Evolutionary conservation across 139 green algal species (phyloP).

Genomic region (Spirogloea muscicola): DNA sequence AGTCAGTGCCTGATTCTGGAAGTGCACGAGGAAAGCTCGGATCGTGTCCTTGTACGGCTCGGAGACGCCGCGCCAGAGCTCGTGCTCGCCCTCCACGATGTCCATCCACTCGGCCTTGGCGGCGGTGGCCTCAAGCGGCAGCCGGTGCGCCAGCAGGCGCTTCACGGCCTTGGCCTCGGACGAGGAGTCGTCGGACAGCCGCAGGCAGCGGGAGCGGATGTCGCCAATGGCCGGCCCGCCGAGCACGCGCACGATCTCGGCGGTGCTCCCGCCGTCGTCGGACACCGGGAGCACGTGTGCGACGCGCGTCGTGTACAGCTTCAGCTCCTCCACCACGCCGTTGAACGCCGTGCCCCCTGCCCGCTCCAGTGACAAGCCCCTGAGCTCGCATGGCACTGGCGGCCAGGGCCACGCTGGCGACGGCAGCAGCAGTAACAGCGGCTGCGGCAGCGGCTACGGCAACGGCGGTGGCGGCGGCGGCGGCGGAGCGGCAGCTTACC

Average conservation of each 20-base stretch:
- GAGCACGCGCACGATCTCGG: constrained; percentile 96
- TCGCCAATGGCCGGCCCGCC: constrained; percentile 93
- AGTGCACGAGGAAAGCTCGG: constrained; percentile 92
- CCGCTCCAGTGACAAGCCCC: no score
- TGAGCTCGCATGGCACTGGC: no score
- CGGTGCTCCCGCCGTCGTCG: constrained; percentile 93
- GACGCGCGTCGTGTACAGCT: constrained; percentile 72
- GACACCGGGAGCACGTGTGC: constrained; percentile 93
- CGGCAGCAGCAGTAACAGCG: no score
- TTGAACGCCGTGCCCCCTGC: constrained; percentile 96
- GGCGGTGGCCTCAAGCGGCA: constrained; percentile 52
- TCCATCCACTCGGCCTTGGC: constrained; percentile 61
- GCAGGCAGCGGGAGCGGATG: constrained; percentile 90
- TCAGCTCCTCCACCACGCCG: constrained; percentile 75
- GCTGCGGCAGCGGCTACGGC: no score
- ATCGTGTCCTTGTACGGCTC: constrained; percentile 99
- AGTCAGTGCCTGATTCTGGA: constrained; percentile 75
- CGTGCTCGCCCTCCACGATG: constrained; percentile 82
- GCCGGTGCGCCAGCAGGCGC: constrained; percentile 80
- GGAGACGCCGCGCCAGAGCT: constrained; percentile 82
- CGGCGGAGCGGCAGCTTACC: no score
- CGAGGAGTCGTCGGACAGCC: constrained; percentile 83
- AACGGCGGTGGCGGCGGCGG: no score
- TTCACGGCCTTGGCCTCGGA: constrained; percentile 78
- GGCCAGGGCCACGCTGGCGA: no score